Conservation (phyloP, 768 basidiomycete genomes). For the Suillus cothurnatus region DNA sequence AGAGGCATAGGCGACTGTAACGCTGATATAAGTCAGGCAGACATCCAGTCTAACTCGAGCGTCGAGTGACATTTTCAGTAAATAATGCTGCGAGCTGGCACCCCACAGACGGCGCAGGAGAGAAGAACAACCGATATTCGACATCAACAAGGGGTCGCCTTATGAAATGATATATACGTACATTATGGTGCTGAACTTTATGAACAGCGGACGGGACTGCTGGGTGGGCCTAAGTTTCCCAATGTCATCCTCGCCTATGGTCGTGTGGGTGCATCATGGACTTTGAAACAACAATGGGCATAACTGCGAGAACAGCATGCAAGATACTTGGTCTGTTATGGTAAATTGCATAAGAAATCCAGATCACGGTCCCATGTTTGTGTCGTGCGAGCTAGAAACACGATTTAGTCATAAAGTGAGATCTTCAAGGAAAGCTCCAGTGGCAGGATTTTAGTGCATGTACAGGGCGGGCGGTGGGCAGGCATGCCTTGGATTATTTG, state of each 20-base stretch:
- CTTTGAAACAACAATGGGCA: no score
- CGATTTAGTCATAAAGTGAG: no score
- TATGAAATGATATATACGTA: conserved; percentile 7
- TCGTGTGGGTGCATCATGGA: no score
- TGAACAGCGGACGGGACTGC: conserved; percentile 66
- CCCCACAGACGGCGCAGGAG: conserved; percentile 47
- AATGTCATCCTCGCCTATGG: conserved; percentile 70
- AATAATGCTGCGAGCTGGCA: conserved; percentile 49
- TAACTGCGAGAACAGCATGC: no score
- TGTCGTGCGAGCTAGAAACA: no score
- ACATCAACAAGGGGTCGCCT: neutral
- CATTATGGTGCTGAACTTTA: conserved; percentile 40
- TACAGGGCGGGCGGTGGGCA: no score
- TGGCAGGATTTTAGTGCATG: no score
- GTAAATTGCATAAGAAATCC: no score
- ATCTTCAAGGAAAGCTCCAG: no score
- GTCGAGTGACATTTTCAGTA: conserved; percentile 11
- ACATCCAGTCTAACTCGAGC: conserved; percentile 56
- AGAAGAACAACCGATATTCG: conserved; percentile 23
- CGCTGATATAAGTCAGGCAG: conserved; percentile 63
- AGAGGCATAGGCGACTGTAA: conserved; percentile 76
- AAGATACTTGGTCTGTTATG: no score
- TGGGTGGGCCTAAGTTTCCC: conserved; percentile 71
- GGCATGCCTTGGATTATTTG: no score
- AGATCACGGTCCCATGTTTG: no score